Base-by-base conservation (phyloP, 1,284 basidiomycete species). In the Heterobasidion occidentale region DNA sequence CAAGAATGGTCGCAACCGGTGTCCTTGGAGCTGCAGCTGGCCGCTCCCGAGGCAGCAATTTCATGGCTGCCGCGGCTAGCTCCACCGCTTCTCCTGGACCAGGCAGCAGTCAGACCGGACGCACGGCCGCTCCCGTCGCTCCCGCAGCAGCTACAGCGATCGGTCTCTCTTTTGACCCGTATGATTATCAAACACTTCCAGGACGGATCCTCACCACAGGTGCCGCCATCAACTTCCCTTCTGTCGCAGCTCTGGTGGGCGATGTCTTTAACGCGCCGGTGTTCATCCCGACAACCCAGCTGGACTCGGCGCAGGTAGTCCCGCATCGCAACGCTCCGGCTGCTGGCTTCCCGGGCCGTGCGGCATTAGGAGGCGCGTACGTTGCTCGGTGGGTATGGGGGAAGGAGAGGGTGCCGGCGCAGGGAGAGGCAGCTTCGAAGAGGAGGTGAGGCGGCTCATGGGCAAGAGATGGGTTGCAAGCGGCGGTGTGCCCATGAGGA, bases 381-480 rank as follows among this genome's bases (percentile, higher is more conserved):
- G 71, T 88, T 52, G 88, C 88, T 19, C 76, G 90, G 11, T 92
- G 89, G 89, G 83, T 88, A 49, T 90, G 88, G 88, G 80, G 85
- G 27, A 79, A 83, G 60, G 86, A 88, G 64, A 68, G 71, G 74
- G 69, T 0, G 65, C 73, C 62, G 73, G 68, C 0, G 65, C 73
- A 15, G 77, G 80, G 0, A 71, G 82, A 6, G 77, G 78, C 20
- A 81, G 80, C 33, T 91, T 86, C 62, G 90, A 92, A 65, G 89
- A 91, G 56, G 89, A 91, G 67, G 79, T 90, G 52, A 74, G 80
- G 58, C 69, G 86, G 60, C 63, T 91, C 53, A 72, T 89, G 36
- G 77, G 78, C 49, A 88, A 87, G 69, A 74, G 87, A 46, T 91
- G 88, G 88, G 76, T 82, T 1, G 75, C 80, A 8, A 81, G 75